Evolutionary conservation across 768 basidiomycete genomes (phyloP).

Genomic region (Cystobasidium onofrii): DNA sequence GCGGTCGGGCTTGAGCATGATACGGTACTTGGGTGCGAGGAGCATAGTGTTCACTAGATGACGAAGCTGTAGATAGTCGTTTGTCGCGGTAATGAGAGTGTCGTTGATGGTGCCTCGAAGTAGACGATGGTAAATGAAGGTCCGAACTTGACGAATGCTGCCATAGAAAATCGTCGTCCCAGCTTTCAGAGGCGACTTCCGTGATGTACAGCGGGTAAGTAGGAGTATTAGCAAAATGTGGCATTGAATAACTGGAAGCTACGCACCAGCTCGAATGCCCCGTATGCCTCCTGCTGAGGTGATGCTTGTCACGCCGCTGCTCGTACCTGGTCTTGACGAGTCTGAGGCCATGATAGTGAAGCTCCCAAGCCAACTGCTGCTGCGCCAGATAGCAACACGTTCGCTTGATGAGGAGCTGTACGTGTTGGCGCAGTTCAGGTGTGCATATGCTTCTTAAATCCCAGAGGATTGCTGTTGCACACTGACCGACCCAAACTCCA

Average conservation of each 20-base stretch:
- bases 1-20: not conserved
- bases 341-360: slow-evolving; percentile 7
- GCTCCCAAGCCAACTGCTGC: no score
- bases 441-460: no score
- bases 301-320: not conserved
- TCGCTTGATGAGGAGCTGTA: no score
- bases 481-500: no score
- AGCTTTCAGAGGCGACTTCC: slow-evolving; percentile 26
- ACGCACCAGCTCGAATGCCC: slow-evolving; percentile 3
- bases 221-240: not conserved
- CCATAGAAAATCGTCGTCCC: slow-evolving; percentile 31
- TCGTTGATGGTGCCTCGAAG: not conserved
- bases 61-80: slow-evolving; percentile 5
- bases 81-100: slow-evolving; percentile 4
- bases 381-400: no score
- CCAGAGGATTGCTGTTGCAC: no score
- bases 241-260: not conserved
- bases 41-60: not conserved
- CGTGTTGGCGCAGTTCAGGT: no score
- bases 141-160: slow-evolving; percentile 28
- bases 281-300: not conserved
- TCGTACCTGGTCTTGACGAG: not conserved
- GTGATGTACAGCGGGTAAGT: not conserved
- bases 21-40: not conserved
- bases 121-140: slow-evolving; percentile 10